Conservation (phyloP, 2,329 filamentous ascomycete genomes). For the Paraphoma chrysanthemicola region DNA sequence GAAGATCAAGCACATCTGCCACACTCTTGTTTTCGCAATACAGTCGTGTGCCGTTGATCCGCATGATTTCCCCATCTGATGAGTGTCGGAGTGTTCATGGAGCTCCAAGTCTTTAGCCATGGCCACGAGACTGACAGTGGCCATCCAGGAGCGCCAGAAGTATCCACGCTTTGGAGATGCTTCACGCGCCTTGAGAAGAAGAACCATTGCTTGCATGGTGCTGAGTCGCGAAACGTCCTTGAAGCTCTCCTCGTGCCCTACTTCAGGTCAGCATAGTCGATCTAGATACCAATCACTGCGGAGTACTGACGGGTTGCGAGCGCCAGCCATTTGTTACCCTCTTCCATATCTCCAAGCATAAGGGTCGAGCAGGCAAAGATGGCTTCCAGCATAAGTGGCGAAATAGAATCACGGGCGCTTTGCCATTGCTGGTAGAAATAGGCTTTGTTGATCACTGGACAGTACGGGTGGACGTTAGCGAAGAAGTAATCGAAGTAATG, state of each 20-base stretch:
- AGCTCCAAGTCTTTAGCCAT: conserved; percentile 93
- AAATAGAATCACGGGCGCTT: conserved; percentile 80
- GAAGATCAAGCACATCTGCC: conserved; percentile 85
- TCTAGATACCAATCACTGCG: background rate
- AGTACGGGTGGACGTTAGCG: conserved; percentile 86
- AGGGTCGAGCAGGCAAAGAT: conserved; percentile 89
- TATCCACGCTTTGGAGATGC: conserved; percentile 92
- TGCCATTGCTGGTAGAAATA: conserved; percentile 92
- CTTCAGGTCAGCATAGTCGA: conserved; percentile 17
- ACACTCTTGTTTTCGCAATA: conserved; percentile 82
- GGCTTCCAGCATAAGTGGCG: conserved; percentile 85
- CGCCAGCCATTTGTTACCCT: conserved; percentile 92
- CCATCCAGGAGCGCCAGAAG: conserved; percentile 98
- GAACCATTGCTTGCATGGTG: conserved; percentile 87
- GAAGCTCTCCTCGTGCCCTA: conserved; percentile 90
- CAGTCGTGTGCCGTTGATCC: conserved; percentile 76
- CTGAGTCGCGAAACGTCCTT: conserved; percentile 90
- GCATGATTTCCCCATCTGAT: conserved; percentile 75
- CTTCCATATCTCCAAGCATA: conserved; percentile 80
- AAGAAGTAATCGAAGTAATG: conserved; percentile 93
- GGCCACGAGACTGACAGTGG: conserved; percentile 85
- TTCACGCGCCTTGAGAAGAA: conserved; percentile 89
- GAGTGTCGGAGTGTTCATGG: conserved; percentile 83
- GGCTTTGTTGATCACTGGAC: conserved; percentile 83
- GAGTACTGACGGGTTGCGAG: conserved; percentile 77